Base-by-base conservation (phyloP, 176 grass and related monocot genomes). In the Neostapfia colusana region DNA sequence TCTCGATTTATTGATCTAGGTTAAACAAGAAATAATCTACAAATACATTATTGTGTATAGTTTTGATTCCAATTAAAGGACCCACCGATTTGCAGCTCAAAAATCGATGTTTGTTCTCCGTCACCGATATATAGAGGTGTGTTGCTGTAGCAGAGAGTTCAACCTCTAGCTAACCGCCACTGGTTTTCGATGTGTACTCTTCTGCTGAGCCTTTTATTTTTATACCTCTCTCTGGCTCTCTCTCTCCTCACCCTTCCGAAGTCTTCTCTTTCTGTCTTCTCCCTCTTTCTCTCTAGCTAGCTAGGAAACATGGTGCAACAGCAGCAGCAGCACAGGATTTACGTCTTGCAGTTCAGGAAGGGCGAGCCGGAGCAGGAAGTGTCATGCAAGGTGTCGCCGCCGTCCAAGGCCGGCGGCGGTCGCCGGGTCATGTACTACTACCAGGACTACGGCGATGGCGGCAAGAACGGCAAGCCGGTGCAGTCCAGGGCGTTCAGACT, bases 311-410 rank as follows among this genome's bases (percentile, higher is more conserved):
- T 90, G 88, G 88, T 90, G 88, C 85, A 85, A 23, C 75, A 75
- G 44, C 67, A 70, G 72, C 55, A 62, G 74, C 76, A 91, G 23
- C 89, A 91, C 46, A 75, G 68, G 46, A 95, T 95, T 59, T 95
- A 95, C 72, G 75, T 95, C 77, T 73, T 95, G 40, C 92, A 95
- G 70, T 80, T 95, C 74, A 72, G 89, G 27, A 95, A 91, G 81
- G 81, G 79, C 34, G 92, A 95, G 62, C 77, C 72, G 21, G 84
- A 91, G 65, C 83, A 89, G 81, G 79, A 85, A 56, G 75, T 85
- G 10, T 59, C 81, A 72, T 91, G 72, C 80, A 86, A 88, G 74
- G 78, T 77, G 50, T 80, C 73, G 26, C 80, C 72, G 36, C 10
- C 42, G 42, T 11, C 74, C 65, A 93, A 78, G 79, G 85, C 80